phyloP scores from a whole-genome alignment of 2,329 filamentous ascomycete species.

The Xylaria sp. region DNA sequence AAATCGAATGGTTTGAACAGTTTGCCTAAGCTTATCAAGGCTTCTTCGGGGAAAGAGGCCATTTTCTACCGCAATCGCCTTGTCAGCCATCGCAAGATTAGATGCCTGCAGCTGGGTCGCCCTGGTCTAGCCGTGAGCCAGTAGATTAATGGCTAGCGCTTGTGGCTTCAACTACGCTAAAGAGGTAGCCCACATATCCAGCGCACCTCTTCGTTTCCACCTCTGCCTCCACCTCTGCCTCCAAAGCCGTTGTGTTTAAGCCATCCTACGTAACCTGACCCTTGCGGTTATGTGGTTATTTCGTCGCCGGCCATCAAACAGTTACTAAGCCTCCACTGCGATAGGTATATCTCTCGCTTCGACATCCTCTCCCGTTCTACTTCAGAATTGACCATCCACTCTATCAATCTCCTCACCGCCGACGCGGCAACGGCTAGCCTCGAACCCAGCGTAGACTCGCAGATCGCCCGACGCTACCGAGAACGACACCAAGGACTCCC shows the following conservation, averaged over 20 bases:
- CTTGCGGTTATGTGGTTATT: background rate
- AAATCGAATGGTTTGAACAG: slow-evolving; percentile 5
- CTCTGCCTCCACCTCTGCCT: slow-evolving; percentile 22
- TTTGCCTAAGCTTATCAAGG: slow-evolving; percentile 1
- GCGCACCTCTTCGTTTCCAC: slow-evolving; percentile 30
- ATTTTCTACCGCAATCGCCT: background rate
- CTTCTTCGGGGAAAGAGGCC: background rate
- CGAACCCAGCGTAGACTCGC: slow-evolving; percentile 11
- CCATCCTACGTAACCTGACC: slow-evolving; percentile 14
- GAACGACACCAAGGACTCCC: slow-evolving; percentile 23
- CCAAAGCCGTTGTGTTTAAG: slow-evolving; percentile 1
- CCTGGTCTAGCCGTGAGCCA: slow-evolving; percentile 24
- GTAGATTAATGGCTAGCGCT: slow-evolving; percentile 32
- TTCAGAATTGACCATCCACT: slow-evolving; percentile 25
- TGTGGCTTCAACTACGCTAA: slow-evolving; percentile 34
- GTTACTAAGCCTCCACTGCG: slow-evolving; percentile 4
- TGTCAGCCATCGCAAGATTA: background rate
- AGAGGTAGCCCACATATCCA: slow-evolving; percentile 31
- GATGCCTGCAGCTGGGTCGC: slow-evolving; percentile 8
- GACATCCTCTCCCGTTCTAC: background rate
- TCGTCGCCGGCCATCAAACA: slow-evolving; percentile 6
- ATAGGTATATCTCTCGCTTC: slow-evolving; percentile 9
- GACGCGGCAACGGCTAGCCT: slow-evolving; percentile 15
- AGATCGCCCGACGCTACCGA: slow-evolving; percentile 13
- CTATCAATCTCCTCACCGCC: slow-evolving; percentile 21